Conservation (phyloP, 208 protist species). For the Naegleria fowleri region DNA sequence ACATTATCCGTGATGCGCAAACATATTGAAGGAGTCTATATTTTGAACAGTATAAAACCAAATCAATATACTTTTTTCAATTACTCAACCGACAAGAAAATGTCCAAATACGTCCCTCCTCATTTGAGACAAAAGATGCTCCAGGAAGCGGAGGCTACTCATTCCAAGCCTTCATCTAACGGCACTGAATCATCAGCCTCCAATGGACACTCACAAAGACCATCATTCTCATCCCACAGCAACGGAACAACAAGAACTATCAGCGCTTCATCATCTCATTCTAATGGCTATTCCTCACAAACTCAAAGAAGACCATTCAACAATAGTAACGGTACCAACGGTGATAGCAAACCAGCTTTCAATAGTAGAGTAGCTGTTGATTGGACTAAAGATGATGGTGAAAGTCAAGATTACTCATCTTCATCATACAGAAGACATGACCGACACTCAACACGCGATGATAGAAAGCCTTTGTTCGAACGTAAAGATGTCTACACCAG, state of each 20-base stretch:
- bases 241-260: not conserved
- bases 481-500: not conserved
- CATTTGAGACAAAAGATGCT: constrained; percentile 12
- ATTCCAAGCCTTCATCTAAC: not conserved
- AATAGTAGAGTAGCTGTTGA: constrained; percentile 1
- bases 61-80: not conserved
- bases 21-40: not conserved
- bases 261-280: not conserved
- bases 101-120: constrained; percentile 2
- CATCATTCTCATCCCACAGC: not conserved
- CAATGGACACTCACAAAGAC: not conserved
- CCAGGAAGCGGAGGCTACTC: not conserved
- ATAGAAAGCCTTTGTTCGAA: not conserved
- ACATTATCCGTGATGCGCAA: no score
- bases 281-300: not conserved
- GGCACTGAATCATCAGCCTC: not conserved
- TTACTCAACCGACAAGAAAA: not conserved
- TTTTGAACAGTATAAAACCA: not conserved
- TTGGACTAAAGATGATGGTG: not conserved
- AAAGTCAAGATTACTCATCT: not conserved
- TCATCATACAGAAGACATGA: not conserved
- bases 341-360: not conserved
- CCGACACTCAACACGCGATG: not conserved
- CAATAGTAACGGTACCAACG: not conserved
- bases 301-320: not conserved